Base-by-base conservation (phyloP, 441 rosid genomes). In the Flueggea neowawraea region DNA sequence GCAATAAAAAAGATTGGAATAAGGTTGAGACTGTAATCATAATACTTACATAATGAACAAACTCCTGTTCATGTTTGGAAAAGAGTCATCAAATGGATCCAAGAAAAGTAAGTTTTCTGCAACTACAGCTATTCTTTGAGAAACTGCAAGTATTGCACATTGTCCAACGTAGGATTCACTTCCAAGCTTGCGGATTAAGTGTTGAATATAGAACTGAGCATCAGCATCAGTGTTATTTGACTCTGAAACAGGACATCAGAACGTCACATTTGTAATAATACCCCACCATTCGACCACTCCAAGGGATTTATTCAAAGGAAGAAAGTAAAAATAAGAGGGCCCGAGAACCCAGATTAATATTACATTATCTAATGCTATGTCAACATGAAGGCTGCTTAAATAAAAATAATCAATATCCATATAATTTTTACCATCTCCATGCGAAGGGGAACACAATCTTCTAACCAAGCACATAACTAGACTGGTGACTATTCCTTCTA, bases 81-180 rank as follows among this genome's bases (percentile, higher is more conserved):
- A 91, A 58, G 78, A 75, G 60, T 89, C n/a, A n/a, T n/a, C 91
- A 75, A 89, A 94, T 63, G 99, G 97, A 74, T 94, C 94, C 63
- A 74, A 63, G 74, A 82, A 78, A 28, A 91, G 83, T 71, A 87
- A 48, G 51, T 71, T 84, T 74, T 91, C 96, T 9, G 96, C 96
- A 36, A 80, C 56, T 6, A 57, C 50, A 45, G 82, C 80, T 59
- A 94, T 80, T 63, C 81, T 86, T 54, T 87, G 87, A 69, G 91
- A 88, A 75, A 84, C 72, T 64, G 81, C 77, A 31, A 87, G 76
- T 63, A 79, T 32, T 63, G 80, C 79, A 54, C 89, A 83, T 59
- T 87, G 99, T 60, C 96, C 96, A 55, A 88, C 68, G 80, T 75
- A 89, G 53, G 88, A 66, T 39, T 75, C 89, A 64, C 69, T 69